A percentile compares a stretch with the other conserved stretches of the same genome.
phyloP scores from a whole-genome alignment of 2,329 filamentous ascomycete species.

The Penicillium concentricum region DNA sequence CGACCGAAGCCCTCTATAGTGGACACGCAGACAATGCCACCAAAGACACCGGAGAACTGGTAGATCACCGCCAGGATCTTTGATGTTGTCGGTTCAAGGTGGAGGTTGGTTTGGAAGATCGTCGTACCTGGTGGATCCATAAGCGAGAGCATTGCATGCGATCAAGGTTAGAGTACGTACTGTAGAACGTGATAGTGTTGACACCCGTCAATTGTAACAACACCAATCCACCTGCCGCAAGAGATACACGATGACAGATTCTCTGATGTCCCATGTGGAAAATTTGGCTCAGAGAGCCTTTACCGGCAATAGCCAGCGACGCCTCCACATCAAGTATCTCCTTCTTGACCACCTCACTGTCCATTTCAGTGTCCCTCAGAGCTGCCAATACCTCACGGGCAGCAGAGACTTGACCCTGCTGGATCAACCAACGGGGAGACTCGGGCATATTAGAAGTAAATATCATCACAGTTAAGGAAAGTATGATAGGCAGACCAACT shows the following conservation, averaged over 20 bases:
- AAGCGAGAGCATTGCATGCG: neutral
- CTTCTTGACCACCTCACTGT: neutral
- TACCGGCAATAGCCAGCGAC: constrained; percentile 9
- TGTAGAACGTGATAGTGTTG: constrained; percentile 18
- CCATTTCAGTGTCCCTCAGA: constrained; percentile 1
- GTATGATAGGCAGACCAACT: constrained; percentile 11
- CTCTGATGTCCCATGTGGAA: constrained; percentile 20
- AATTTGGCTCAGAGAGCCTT: constrained; percentile 7
- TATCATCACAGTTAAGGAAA: constrained; percentile 7
- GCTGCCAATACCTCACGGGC: constrained; percentile 12
- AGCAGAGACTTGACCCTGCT: neutral
- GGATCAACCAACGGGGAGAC: constrained; percentile 18
- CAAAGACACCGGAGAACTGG: constrained; percentile 12
- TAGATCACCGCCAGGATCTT: constrained; percentile 15
- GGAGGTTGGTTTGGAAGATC: constrained; percentile 16
- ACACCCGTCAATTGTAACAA: constrained; percentile 17
- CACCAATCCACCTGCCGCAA: constrained; percentile 9
- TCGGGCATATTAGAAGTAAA: constrained; percentile 13
- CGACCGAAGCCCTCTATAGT: constrained; percentile 18
- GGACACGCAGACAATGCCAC: constrained; percentile 15
- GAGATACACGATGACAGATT: constrained; percentile 12
- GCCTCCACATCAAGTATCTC: constrained; percentile 12
- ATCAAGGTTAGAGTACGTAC: neutral
- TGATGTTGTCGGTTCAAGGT: constrained; percentile 9
- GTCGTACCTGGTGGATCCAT: constrained; percentile 11